Conservation (phyloP, 2,329 filamentous ascomycete genomes). For the Acarospora socialis region DNA sequence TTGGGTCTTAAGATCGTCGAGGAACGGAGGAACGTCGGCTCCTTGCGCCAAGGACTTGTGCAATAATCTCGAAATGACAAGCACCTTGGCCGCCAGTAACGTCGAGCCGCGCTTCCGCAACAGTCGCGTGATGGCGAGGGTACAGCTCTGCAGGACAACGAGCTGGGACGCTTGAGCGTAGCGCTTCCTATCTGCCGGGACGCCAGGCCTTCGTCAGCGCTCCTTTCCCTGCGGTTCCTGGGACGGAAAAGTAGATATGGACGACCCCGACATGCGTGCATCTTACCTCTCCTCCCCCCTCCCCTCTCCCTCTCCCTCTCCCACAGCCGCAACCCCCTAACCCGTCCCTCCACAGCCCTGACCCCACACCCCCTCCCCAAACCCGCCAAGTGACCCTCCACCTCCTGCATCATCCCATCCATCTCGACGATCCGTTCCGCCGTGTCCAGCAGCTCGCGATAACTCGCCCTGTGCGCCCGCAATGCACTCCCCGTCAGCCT, state of each 20-base stretch:
- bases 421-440: conserved; percentile 90
- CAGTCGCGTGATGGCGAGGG: conserved; percentile 37
- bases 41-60: conserved; percentile 54
- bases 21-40: conserved; percentile 31
- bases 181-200: conserved; percentile 26
- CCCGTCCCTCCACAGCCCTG: conserved; percentile 52
- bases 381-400: conserved; percentile 55
- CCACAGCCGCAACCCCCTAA: conserved; percentile 39
- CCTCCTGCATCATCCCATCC: conserved; percentile 60
- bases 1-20: conserved; percentile 51
- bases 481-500: not conserved
- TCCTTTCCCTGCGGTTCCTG: conserved; percentile 4
- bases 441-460: conserved; percentile 80
- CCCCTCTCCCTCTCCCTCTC: conserved; percentile 20
- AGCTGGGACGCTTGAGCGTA: conserved; percentile 41
- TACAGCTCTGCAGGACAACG: conserved; percentile 42
- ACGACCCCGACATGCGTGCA: conserved; percentile 30
- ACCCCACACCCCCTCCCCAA: conserved; percentile 70
- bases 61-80: conserved; percentile 62
- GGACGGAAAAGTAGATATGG: conserved; percentile 5
- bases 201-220: conserved; percentile 1
- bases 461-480: conserved; percentile 40
- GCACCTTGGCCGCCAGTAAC: conserved; percentile 50
- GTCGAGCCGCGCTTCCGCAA: conserved; percentile 37
- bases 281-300: conserved; percentile 27